Evolutionary conservation across 2,329 filamentous ascomycete species (phyloP), one percentile per base, ranked within the genome.

Genomic region (Clonostachys rosea): DNA sequence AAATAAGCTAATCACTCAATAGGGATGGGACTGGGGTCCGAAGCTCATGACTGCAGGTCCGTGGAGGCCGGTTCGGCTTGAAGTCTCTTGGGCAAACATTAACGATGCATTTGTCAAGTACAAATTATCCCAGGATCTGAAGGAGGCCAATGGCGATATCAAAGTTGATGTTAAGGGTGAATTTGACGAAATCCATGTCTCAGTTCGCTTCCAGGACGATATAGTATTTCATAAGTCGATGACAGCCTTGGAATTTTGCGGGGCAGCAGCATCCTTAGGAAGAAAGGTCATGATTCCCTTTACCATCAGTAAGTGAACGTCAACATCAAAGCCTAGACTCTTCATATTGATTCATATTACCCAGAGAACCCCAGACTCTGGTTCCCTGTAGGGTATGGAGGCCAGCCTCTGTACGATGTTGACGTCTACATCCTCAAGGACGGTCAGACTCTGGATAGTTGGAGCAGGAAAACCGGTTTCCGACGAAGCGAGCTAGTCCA

Each of bases 301-400:
- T 30, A 10, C 24, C 24, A 30, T 30, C 24, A 30, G 24, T 30
- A 30, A 30, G 24, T 30, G 8, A 30, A 30, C 9, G 1, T 30
- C 24, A 10, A 30, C 9, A 30, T 10, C 24, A 30, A 30, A 30
- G 24, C 24, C 24, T 30, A 30, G 24, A 9, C 24, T 9, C 9
- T 10, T 30, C 24, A 10, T 30, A 30, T 30, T 30, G 9, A 30
- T 30, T 30, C 24, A 30, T n/a, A n/a, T n/a, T 10, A 30, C 9
- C 8, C 9, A 30, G 24, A 30, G 4, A 3, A 10, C 24, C 24
- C 24, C 8, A 30, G 10, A 10, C 24, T 30, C 24, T 89, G 86
- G 86, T 89, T 82, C 56, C 86, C 86, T 1, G 71, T 81, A 49
- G 78, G 83, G 8, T 89, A 89, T 59, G 86, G 86, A 40, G 71